Evolutionary conservation across 2,329 filamentous ascomycete genomes (phyloP).

Genomic region (Cladosporium sp.): DNA sequence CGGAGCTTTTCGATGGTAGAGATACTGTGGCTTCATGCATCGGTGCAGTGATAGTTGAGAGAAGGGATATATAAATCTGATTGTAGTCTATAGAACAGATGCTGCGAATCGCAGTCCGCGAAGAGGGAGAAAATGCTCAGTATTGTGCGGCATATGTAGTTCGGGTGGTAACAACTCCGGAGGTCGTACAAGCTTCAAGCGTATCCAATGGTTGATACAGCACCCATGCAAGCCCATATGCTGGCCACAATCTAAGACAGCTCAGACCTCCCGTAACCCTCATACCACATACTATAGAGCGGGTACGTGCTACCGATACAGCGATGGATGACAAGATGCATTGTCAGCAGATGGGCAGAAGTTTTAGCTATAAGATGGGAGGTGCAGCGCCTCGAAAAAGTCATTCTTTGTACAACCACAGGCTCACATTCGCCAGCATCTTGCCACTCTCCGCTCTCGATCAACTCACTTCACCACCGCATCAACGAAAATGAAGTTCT

Average conservation of each 20-base stretch:
- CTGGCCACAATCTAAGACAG: not conserved
- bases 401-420: not conserved
- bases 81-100: not conserved
- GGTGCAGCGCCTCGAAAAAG: not conserved
- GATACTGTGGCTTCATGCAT: not conserved
- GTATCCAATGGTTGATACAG: not conserved
- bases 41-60: not conserved
- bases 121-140: not conserved
- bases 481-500: constrained; percentile 8
- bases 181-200: not conserved
- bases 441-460: not conserved
- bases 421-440: not conserved
- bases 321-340: not conserved
- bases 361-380: not conserved
- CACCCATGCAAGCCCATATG: not conserved
- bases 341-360: not conserved
- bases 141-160: not conserved
- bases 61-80: not conserved
- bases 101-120: not conserved
- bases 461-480: not conserved
- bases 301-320: not conserved
- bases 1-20: not conserved
- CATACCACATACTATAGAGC: not conserved
- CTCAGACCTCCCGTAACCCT: not conserved
- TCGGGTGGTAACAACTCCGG: not conserved